A percentile compares a stretch with the other conserved stretches of the same genome.
These are phyloP conservation scores for Paecilomyces sp. DNA, from an alignment of 2,329 filamentous ascomycete genomes.

Conservation along the genomic window DNA sequence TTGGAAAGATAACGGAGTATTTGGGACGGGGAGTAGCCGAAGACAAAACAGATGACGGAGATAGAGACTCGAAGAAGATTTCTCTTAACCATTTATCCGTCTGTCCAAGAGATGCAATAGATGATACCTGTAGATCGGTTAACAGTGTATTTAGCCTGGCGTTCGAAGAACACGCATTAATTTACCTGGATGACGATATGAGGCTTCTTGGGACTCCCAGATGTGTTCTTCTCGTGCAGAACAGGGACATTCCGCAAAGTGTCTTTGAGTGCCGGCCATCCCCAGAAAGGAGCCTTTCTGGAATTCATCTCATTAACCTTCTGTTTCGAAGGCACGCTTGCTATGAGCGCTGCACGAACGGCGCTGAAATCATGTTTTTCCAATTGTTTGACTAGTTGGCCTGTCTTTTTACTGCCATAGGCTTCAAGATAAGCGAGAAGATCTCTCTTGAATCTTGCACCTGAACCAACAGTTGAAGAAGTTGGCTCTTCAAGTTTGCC, in stretches of 20 bases:
- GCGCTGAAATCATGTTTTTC: slow-evolving; percentile 59
- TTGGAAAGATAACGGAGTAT: slow-evolving; percentile 74
- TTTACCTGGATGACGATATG: slow-evolving; percentile 34
- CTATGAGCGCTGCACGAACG: slow-evolving; percentile 65
- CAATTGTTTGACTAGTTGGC: slow-evolving; percentile 52
- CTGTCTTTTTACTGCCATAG: slow-evolving; percentile 56
- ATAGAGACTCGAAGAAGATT: slow-evolving; percentile 49
- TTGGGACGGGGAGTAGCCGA: slow-evolving; percentile 31
- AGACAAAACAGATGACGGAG: slow-evolving; percentile 10
- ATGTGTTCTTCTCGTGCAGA: slow-evolving; percentile 10
- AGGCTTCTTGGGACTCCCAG: slow-evolving; percentile 8
- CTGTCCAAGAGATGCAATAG: slow-evolving; percentile 69
- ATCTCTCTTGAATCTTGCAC: slow-evolving; percentile 67
- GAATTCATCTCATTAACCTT: slow-evolving; percentile 37
- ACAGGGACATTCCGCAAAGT: slow-evolving; percentile 51
- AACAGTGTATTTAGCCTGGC: neutral
- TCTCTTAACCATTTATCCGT: slow-evolving; percentile 65
- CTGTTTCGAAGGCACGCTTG: slow-evolving; percentile 67
- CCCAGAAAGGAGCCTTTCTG: slow-evolving; percentile 56
- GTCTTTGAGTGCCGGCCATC: slow-evolving; percentile 63
- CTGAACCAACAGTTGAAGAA: slow-evolving; percentile 47
- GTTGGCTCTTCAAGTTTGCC: slow-evolving; percentile 1
- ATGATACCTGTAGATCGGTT: slow-evolving; percentile 60
- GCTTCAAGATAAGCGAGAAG: slow-evolving; percentile 63
- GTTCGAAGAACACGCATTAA: neutral